phyloP scores from a whole-genome alignment of 352 stramenopile genomes.

The Phytophthora rubi region DNA sequence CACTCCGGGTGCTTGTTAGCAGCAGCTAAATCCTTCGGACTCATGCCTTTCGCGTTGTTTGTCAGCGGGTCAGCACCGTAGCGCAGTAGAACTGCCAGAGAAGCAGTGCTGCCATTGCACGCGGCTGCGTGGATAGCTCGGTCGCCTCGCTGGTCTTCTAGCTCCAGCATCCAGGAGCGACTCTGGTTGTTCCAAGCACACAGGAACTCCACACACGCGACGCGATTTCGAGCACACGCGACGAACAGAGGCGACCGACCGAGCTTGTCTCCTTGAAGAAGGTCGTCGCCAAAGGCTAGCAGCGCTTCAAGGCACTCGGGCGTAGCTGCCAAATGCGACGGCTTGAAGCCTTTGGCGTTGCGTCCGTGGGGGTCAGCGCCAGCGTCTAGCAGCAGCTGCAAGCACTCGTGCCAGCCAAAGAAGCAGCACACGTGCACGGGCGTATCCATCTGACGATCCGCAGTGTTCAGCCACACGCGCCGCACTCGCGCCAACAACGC shows the following conservation, averaged over 20 bases:
- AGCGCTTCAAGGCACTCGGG: conserved; percentile 60
- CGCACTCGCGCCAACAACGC: conserved; percentile 42
- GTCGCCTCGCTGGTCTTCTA: conserved; percentile 66
- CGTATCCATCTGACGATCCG: conserved; percentile 66
- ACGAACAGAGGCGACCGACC: conserved; percentile 70
- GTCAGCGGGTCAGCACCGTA: conserved; percentile 61
- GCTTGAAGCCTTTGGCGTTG: conserved; percentile 76
- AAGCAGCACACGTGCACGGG: conserved; percentile 79
- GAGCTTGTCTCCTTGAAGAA: conserved; percentile 72
- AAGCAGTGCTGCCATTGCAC: conserved; percentile 61
- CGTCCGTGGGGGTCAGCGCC: conserved; percentile 66
- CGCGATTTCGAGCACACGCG: conserved; percentile 61
- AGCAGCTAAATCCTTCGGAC: conserved; percentile 54
- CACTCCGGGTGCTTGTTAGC: conserved; percentile 56
- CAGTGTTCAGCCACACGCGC: conserved; percentile 57
- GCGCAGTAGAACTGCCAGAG: conserved; percentile 48
- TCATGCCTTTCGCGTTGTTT: conserved; percentile 55
- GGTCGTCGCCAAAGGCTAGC: conserved; percentile 60
- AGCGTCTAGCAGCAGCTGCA: conserved; percentile 52
- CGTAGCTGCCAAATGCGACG: conserved; percentile 66
- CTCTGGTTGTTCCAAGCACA: conserved; percentile 71
- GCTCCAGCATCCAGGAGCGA: conserved; percentile 73
- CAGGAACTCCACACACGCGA: conserved; percentile 61
- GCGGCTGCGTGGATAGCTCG: conserved; percentile 66
- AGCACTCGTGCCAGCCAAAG: conserved; percentile 63